phyloP scores from a whole-genome alignment of 1,284 basidiomycete genomes.

The Microbotryum saponariae region DNA sequence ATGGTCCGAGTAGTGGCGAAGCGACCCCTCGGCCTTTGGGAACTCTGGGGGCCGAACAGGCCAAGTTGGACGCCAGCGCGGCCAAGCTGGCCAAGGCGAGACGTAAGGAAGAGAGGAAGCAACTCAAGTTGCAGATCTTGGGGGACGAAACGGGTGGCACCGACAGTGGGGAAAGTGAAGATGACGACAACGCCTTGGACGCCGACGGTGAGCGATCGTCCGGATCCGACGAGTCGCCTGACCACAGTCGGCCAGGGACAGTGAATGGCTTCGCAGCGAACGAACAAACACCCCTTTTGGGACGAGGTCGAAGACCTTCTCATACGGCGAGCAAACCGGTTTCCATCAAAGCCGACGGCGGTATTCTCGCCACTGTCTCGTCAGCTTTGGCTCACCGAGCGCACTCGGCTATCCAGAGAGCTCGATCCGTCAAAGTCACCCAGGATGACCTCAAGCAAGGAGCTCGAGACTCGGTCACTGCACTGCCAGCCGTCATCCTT shows the following conservation, averaged over 20 bases:
- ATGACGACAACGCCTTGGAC: neutral
- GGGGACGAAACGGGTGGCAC: constrained; percentile 19
- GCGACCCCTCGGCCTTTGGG: neutral
- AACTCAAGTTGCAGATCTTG: constrained; percentile 1
- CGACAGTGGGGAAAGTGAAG: constrained; percentile 4
- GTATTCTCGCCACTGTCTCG: too few species aligned
- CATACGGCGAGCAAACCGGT: neutral
- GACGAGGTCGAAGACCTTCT: neutral
- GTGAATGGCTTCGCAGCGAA: neutral
- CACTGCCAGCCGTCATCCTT: constrained; percentile 30
- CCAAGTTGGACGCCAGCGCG: constrained; percentile 11
- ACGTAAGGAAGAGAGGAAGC: neutral
- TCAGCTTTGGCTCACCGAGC: too few species aligned
- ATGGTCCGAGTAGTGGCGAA: neutral
- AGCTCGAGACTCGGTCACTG: constrained; percentile 6
- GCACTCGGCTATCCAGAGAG: too few species aligned
- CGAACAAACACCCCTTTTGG: constrained; percentile 22
- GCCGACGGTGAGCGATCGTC: neutral
- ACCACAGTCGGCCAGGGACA: neutral
- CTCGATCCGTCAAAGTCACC: neutral
- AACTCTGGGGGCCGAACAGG: constrained; percentile 2
- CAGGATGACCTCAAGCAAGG: constrained; percentile 11
- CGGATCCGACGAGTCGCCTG: neutral
- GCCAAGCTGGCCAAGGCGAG: neutral
- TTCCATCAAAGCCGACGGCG: too few species aligned